Evolutionary conservation across 2,329 filamentous ascomycete genomes (phyloP).

Genomic region (Arthrobotrys conoides): DNA sequence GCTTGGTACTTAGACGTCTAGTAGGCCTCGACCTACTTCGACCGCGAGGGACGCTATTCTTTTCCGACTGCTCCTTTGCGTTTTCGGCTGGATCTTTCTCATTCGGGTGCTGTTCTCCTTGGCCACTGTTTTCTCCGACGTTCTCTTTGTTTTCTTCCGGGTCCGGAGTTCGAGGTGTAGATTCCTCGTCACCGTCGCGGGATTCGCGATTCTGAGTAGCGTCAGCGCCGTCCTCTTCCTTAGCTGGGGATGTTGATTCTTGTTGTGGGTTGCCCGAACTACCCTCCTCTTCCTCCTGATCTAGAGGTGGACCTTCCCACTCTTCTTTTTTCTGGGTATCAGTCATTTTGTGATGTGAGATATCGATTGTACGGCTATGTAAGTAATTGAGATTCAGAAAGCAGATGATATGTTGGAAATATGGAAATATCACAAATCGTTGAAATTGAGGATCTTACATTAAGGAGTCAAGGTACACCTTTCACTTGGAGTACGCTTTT

Average conservation of each 20-base stretch:
- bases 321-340: conserved; percentile 53
- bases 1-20: not conserved
- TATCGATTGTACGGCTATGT: not conserved
- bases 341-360: conserved; percentile 25
- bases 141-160: conserved; percentile 40
- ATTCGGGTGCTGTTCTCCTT: not conserved
- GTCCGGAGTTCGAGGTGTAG: not conserved
- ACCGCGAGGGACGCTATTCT: conserved; percentile 13
- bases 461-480: not conserved
- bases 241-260: conserved; percentile 17
- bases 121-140: conserved; percentile 11
- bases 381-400: not conserved
- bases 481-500: not conserved
- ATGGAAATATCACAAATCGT: not conserved
- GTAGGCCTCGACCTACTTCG: conserved; percentile 22
- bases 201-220: conserved; percentile 13
- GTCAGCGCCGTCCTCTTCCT: conserved; percentile 15
- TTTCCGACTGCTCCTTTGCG: conserved; percentile 10
- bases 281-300: conserved; percentile 32
- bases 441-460: not conserved
- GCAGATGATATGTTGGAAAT: not conserved
- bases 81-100: not conserved
- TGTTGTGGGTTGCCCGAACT: conserved; percentile 16
- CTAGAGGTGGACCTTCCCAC: conserved; percentile 45
- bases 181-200: not conserved